Evolutionary conservation across 2,329 filamentous ascomycete species (phyloP).

Genomic region (Alternaria arborescens): DNA sequence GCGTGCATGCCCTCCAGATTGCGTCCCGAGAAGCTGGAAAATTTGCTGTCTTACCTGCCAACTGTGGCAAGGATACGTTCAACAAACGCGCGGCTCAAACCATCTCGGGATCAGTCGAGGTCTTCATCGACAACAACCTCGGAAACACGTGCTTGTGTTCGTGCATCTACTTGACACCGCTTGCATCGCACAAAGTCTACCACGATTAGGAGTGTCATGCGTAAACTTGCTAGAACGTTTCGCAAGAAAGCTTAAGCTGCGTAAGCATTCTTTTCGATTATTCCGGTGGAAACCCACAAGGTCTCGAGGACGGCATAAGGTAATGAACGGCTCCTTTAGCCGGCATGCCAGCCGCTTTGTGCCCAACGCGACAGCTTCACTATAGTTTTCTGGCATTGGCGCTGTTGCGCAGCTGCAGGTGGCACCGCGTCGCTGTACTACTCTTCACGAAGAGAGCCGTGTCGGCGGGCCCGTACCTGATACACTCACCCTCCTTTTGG

Average conservation of each 20-base stretch:
- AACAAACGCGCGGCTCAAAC: neutral
- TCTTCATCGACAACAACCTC: neutral
- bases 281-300: neutral
- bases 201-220: neutral
- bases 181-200: neutral
- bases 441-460: slow-evolving; percentile 7
- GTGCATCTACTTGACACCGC: neutral
- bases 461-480: slow-evolving; percentile 7
- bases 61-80: neutral
- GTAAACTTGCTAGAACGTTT: neutral
- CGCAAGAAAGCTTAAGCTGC: neutral
- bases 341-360: slow-evolving; percentile 2
- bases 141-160: slow-evolving; percentile 1
- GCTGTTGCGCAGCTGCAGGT: slow-evolving; percentile 3
- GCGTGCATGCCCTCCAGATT: neutral
- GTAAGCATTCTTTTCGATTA: neutral
- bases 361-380: neutral
- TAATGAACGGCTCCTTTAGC: slow-evolving; percentile 4
- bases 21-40: neutral
- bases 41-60: slow-evolving; percentile 1
- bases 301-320: neutral
- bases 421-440: neutral
- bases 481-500: neutral
- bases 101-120: neutral
- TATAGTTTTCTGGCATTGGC: neutral